Base-by-base conservation (phyloP, 176 grass and related monocot genomes). In the Elymus sibiricus region DNA sequence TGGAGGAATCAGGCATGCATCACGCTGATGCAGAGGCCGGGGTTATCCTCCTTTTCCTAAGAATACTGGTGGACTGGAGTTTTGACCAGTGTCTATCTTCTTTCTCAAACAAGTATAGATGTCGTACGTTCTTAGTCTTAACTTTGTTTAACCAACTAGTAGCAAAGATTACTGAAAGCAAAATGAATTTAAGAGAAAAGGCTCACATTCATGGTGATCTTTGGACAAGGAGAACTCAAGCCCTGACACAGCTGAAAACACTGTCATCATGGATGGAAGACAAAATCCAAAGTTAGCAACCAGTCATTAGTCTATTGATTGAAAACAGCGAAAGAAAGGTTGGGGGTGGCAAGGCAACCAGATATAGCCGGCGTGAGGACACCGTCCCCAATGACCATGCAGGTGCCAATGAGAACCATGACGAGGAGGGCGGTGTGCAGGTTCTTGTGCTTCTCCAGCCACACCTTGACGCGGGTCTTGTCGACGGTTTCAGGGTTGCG, bases 351-450 rank as follows among this genome's bases (percentile, higher is more conserved):
- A 53, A 53, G 49, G 2, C 17, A 53, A 95, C 96, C 94, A 27
- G 96, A 95, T 75, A 98, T 98, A 66, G 93, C 96, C 26, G 96
- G 96, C 74, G 96, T 98, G 85, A 98, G 93, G 76, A 98, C 93
- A 15, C 96, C 96, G n/a, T 98, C 96, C 60, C 96, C 96, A 70
- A 98, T 98, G 27, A 98, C 96, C 96, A 98, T 98, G 84, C 96
- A 98, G 32, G 96, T 98, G 43, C 96, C 96, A 28, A 98, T 89
- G 88, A 98, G 92, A 21, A 98, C 96, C 81, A 98, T 91, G 62
- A 98, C 51, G 64, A 98, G 79, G 28, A 98, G 84, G 43, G 90
- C 89, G 46, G 85, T 85, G 16, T 93, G 96, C 64, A 95, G 78
- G 72, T 94, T 95, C 84, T 86, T 94, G 82, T 98, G 91, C 82